Conservation (phyloP, 1,284 basidiomycete genomes). For the Tylopilus sp. region DNA sequence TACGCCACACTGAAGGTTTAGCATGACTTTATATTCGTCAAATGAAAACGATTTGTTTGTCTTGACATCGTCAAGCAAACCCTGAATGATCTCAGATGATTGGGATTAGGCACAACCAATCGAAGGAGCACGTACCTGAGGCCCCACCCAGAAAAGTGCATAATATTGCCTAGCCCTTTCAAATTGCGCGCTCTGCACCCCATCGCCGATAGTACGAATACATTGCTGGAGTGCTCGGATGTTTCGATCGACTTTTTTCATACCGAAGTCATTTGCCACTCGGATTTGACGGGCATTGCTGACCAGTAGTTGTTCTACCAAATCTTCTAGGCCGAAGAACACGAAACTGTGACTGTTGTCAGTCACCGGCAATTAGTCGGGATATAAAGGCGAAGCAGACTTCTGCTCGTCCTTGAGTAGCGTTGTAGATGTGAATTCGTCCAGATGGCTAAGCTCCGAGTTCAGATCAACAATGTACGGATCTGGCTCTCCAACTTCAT, state of each 20-base stretch:
- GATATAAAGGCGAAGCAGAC: conserved; percentile 42
- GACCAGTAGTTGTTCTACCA: conserved; percentile 85
- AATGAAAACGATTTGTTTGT: conserved; percentile 69
- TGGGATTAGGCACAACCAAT: not conserved
- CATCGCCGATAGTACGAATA: conserved; percentile 73
- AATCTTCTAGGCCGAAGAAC: conserved; percentile 81
- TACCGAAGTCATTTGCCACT: conserved; percentile 72
- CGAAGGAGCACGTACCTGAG: conserved; percentile 53
- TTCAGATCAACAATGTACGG: conserved; percentile 88
- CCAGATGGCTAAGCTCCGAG: conserved; percentile 71
- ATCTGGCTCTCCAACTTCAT: conserved; percentile 87
- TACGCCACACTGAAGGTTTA: conserved; percentile 83
- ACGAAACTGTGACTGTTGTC: conserved; percentile 57
- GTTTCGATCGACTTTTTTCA: conserved; percentile 88
- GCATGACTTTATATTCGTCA: conserved; percentile 88
- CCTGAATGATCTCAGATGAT: conserved; percentile 40
- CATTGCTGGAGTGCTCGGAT: conserved; percentile 92
- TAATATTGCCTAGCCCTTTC: conserved; percentile 79
- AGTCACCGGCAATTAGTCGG: conserved; percentile 1
- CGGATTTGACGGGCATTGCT: conserved; percentile 70
- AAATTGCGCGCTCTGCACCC: conserved; percentile 64
- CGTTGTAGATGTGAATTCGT: conserved; percentile 64
- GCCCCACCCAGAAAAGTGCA: conserved; percentile 69
- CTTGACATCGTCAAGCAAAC: conserved; percentile 70
- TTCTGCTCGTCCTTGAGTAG: conserved; percentile 62